Evolutionary conservation across 495 filamentous ascomycete species (phyloP), one percentile per base, ranked within the genome.

Genomic region (Pseudoneurospora amorphoporcata): DNA sequence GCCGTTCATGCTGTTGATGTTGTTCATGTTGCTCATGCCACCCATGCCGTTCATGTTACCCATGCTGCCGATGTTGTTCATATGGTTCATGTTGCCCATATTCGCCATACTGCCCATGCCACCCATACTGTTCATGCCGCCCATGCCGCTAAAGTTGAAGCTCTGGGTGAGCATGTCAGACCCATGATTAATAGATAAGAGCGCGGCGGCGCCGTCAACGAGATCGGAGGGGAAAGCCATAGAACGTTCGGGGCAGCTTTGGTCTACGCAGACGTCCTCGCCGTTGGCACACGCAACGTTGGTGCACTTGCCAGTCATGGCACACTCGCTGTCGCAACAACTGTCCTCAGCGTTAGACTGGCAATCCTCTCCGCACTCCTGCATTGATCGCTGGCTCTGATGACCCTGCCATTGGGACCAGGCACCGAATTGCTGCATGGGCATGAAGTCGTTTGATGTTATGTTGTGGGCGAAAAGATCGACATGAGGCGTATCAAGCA

Each of bases 241-340:
- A 40, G 77, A 47, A 2, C 76, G 74, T 32, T 73, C 72, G 14
- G 78, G 79, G 47, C 80, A 82, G 69, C 32, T 80, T 70, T 81
- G 79, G 38, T 82, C 80, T 16, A 77, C 78, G 61, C 80, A 82
- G 19, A 77, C 78, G 43, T 81, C 78, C 16, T 76, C 75, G 68
- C 75, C 78, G 17, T 77, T 76, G 68, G 77, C 79, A 68, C 80
- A 82, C 39, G 76, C 76, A 35, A 73, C 39, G 32, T 78, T 73
- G 17, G 77, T 77, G 53, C 80, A 82, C 71, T 79, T 81, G 72
- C 75, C 80, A n/a, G 76, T 78, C 79, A 81, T 79, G 77, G 77
- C 79, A 69, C 80, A 82, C 76, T 82, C 71, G 73, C 78, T 81
- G 53, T 79, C 77, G 65, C 80, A 82, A 39, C 79, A 81, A 65